Percentiles rank a stretch among this genome's conserved stretches.
These are phyloP conservation scores for Quercus agrifolia DNA, from an alignment of 306 rosid species.

Conservation along the genomic window DNA sequence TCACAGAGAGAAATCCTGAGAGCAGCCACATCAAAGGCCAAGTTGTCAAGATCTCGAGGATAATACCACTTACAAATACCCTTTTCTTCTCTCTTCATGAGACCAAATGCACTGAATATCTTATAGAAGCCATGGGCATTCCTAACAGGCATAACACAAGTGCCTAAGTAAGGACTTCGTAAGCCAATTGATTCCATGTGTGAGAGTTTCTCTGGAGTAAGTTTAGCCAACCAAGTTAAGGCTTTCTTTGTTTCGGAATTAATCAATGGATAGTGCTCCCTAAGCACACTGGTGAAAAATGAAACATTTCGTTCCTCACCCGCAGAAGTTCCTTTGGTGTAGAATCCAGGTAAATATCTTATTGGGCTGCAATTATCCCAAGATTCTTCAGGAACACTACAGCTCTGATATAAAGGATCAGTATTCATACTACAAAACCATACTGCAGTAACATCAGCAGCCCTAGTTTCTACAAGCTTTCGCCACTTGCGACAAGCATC, in stretches of 20 bases:
- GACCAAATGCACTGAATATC: slow-evolving; percentile 88
- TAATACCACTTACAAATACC: slow-evolving; percentile 69
- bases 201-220: slow-evolving; percentile 54
- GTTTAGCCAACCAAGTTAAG: slow-evolving; percentile 68
- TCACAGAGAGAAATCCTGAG: slow-evolving; percentile 65
- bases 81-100: slow-evolving; percentile 59
- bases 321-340: slow-evolving; percentile 64
- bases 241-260: slow-evolving; percentile 70
- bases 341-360: slow-evolving; percentile 72
- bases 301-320: slow-evolving; percentile 70
- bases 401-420: slow-evolving; percentile 65
- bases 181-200: slow-evolving; percentile 82
- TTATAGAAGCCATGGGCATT: slow-evolving; percentile 45
- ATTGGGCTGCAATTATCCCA: slow-evolving; percentile 49
- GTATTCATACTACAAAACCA: slow-evolving; percentile 97
- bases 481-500: slow-evolving; percentile 95
- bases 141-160: slow-evolving; percentile 30
- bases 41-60: slow-evolving; percentile 67
- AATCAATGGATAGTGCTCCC: slow-evolving; percentile 63
- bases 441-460: slow-evolving; percentile 53
- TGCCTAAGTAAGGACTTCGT: slow-evolving; percentile 60
- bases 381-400: slow-evolving; percentile 68
- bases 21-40: slow-evolving; percentile 86
- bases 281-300: slow-evolving; percentile 75
- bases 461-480: slow-evolving; percentile 56